Conservation (phyloP, 2,329 filamentous ascomycete species). For the Aspergillus sp. region DNA sequence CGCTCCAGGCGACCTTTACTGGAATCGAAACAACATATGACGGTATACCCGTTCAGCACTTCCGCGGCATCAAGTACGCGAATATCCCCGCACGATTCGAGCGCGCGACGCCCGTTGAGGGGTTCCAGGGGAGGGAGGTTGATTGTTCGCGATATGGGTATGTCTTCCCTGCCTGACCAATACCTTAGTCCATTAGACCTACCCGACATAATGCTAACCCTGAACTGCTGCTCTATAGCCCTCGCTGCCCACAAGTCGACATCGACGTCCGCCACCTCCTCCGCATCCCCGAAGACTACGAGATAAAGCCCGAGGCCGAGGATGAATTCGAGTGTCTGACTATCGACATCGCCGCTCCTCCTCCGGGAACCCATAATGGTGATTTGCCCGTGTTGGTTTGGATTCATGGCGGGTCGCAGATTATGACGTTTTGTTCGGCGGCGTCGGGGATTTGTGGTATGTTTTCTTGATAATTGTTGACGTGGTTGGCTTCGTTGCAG, state of each 20-base stretch:
- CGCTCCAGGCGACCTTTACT: constrained; percentile 34
- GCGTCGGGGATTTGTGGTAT: constrained; percentile 49
- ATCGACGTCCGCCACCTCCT: constrained; percentile 51
- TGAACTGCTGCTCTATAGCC: constrained; percentile 29
- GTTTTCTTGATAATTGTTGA: constrained; percentile 1
- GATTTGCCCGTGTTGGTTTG: constrained; percentile 50
- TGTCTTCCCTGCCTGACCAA: background rate
- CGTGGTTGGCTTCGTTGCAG: no score
- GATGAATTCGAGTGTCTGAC: constrained; percentile 53
- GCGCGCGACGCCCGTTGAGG: constrained; percentile 28
- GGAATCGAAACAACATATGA: constrained; percentile 25
- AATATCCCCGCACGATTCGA: constrained; percentile 37
- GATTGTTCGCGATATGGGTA: constrained; percentile 42
- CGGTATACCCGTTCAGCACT: constrained; percentile 30
- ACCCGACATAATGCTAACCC: no score
- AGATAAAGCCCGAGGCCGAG: constrained; percentile 36
- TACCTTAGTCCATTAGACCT: constrained; percentile 3
- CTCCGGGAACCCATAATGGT: background rate
- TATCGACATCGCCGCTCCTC: constrained; percentile 45
- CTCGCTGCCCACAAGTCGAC: constrained; percentile 48
- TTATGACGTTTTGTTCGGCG: constrained; percentile 50
- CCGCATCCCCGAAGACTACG: constrained; percentile 44
- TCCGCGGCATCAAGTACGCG: constrained; percentile 39
- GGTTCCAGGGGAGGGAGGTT: constrained; percentile 33
- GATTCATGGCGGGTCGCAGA: constrained; percentile 54